Conservation (phyloP, 768 basidiomycete species). For the Collybiopsis luxurians region DNA sequence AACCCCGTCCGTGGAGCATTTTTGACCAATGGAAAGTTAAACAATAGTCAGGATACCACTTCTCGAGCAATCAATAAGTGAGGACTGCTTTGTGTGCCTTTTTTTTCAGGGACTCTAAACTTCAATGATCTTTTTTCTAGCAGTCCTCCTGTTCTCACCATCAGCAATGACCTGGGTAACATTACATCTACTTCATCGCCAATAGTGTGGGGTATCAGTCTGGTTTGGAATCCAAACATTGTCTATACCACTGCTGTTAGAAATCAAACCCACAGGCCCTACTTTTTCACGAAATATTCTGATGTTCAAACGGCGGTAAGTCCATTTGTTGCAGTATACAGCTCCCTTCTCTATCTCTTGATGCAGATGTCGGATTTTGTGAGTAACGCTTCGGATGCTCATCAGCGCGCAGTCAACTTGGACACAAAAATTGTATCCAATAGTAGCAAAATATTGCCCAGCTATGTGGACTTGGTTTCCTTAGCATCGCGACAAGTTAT, state of each 20-base stretch:
- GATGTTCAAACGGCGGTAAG: not conserved
- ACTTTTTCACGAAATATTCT: not conserved
- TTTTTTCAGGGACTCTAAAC: too few relatives aligned
- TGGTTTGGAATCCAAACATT: conserved; percentile 2
- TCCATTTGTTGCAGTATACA: too few relatives aligned
- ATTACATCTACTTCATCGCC: conserved; percentile 12
- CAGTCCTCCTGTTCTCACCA: conserved; percentile 40
- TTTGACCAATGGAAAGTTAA: conserved; percentile 33
- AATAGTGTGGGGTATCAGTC: conserved; percentile 9
- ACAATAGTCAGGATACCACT: conserved; percentile 34
- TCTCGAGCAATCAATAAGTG: conserved; percentile 33
- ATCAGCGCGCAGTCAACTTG: conserved; percentile 32
- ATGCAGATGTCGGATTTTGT: conserved; percentile 12
- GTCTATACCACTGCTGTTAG: too few relatives aligned
- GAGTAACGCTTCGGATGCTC: conserved; percentile 35
- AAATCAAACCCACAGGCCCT: conserved; percentile 3
- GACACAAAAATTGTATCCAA: conserved; percentile 35
- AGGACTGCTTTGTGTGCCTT: too few relatives aligned
- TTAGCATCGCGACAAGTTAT: conserved; percentile 44
- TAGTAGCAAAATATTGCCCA: conserved; percentile 31
- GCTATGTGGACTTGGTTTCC: conserved; percentile 40
- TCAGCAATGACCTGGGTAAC: conserved; percentile 37
- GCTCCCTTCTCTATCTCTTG: not conserved
- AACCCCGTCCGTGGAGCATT: conserved; percentile 37
- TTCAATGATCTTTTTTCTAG: too few relatives aligned